Conservation (phyloP, 495 filamentous ascomycete genomes). For the Sordaria brevicollis region DNA sequence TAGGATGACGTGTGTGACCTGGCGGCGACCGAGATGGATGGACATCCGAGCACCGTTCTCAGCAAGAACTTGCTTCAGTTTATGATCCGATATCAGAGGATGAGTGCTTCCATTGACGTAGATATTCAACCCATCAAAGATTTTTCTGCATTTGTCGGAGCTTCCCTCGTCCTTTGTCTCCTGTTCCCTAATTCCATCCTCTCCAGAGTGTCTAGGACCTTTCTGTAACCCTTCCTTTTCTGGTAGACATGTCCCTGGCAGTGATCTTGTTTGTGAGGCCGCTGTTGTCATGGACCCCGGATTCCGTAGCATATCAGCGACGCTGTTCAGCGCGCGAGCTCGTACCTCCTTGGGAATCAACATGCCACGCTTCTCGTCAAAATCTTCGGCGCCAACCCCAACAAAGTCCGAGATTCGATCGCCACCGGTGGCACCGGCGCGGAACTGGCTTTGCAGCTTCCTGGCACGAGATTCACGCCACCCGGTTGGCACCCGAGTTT, state of each 20-base stretch:
- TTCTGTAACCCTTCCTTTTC: not conserved
- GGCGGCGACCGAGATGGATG: slow-evolving; percentile 54
- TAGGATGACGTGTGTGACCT: slow-evolving; percentile 81
- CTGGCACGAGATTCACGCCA: slow-evolving; percentile 60
- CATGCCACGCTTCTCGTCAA: slow-evolving; percentile 34
- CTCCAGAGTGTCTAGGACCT: not conserved
- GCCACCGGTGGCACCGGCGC: slow-evolving; percentile 38
- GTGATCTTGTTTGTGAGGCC: not conserved
- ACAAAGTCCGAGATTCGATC: slow-evolving; percentile 46
- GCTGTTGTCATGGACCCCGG: slow-evolving; percentile 31
- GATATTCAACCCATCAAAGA: slow-evolving; percentile 60
- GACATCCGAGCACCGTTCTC: slow-evolving; percentile 62
- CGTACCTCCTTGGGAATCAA: slow-evolving; percentile 33
- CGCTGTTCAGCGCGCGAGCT: slow-evolving; percentile 28
- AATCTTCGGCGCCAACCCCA: slow-evolving; percentile 41
- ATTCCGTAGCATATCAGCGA: slow-evolving; percentile 38
- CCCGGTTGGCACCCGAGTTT: slow-evolving; percentile 49
- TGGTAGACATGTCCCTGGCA: not conserved
- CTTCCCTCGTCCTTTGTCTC: slow-evolving; percentile 27
- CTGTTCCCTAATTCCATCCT: slow-evolving; percentile 10
- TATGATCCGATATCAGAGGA: slow-evolving; percentile 75
- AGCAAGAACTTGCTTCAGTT: slow-evolving; percentile 67
- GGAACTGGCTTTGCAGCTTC: slow-evolving; percentile 62
- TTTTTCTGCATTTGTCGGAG: slow-evolving; percentile 17
- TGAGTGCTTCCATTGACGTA: slow-evolving; percentile 86